These are phyloP conservation scores for Colletotrichum coccodes DNA, from an alignment of 2,329 filamentous ascomycete genomes.

Conservation along the genomic window DNA sequence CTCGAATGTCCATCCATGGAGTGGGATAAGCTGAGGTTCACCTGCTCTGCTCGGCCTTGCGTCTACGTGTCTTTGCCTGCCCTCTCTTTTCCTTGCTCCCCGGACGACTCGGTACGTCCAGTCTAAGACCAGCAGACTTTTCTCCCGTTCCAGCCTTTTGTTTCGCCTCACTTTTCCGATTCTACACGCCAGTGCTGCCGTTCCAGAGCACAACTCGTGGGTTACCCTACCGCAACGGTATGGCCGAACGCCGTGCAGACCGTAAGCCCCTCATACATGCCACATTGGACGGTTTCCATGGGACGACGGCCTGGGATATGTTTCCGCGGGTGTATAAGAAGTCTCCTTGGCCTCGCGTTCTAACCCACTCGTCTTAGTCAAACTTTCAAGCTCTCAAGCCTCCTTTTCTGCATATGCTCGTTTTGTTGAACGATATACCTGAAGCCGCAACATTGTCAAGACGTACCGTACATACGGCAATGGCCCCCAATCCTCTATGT, in stretches of 20 bases:
- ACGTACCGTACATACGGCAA: not conserved
- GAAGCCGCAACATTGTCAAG: not conserved
- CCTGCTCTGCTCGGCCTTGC: not conserved
- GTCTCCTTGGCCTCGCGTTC: not conserved
- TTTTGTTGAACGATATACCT: not conserved
- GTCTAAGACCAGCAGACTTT: not conserved
- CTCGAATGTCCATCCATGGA: not conserved
- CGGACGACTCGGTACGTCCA: not conserved
- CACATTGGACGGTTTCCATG: not conserved
- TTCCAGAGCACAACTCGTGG: not conserved
- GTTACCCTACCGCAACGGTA: not conserved
- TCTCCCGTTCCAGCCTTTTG: not conserved
- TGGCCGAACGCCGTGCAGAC: not conserved
- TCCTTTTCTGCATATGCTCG: constrained; percentile 11
- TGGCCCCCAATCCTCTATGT: constrained; percentile 24
- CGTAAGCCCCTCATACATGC: not conserved
- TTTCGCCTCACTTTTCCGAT: constrained; percentile 3
- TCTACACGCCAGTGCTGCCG: not conserved
- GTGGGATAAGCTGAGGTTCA: not conserved
- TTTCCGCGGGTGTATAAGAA: constrained; percentile 14
- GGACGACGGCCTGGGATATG: not conserved
- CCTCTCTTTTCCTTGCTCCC: not conserved
- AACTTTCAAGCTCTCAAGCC: not conserved
- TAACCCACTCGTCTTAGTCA: not conserved
- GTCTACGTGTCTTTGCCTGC: not conserved